Evolutionary conservation across 2,329 filamentous ascomycete genomes (phyloP).

Genomic region (Lecanicillium sp.): DNA sequence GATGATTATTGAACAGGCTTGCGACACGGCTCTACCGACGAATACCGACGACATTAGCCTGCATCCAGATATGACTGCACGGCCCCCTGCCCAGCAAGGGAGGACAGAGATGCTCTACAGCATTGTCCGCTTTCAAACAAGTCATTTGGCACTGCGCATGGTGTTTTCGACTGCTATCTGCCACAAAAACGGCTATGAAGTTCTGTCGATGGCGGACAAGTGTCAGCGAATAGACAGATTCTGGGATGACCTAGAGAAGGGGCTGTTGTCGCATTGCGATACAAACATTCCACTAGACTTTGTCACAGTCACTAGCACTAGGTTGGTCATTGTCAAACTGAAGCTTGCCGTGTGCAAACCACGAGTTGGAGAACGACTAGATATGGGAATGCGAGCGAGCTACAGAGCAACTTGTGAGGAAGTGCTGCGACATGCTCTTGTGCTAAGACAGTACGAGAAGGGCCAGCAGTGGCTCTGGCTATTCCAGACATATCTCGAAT

Average conservation of each 20-base stretch:
- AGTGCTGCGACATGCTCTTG: conserved; percentile 6
- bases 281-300: neutral
- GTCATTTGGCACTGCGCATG: neutral
- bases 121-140: neutral
- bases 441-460: conserved; percentile 7
- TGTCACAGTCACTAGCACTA: neutral
- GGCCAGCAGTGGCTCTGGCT: conserved; percentile 1
- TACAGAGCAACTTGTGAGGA: conserved; percentile 4
- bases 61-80: conserved; percentile 1
- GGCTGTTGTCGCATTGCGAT: neutral
- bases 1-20: conserved; percentile 4
- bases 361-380: neutral
- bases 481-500: conserved; percentile 1
- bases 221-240: neutral
- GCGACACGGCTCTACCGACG: neutral
- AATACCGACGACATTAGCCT: conserved; percentile 3
- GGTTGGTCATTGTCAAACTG: neutral
- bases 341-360: neutral
- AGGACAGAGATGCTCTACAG: neutral
- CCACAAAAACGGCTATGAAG: neutral
- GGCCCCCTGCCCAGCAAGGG: neutral
- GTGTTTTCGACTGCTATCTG: conserved; percentile 5
- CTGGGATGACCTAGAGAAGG: neutral
- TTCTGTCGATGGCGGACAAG: neutral
- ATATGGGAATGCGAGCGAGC: neutral